A percentile compares a stretch with the other conserved stretches of the same genome.
These are phyloP conservation scores for Phytophthora pluvialis DNA, from an alignment of 352 stramenopile genomes.

Conservation along the genomic window DNA sequence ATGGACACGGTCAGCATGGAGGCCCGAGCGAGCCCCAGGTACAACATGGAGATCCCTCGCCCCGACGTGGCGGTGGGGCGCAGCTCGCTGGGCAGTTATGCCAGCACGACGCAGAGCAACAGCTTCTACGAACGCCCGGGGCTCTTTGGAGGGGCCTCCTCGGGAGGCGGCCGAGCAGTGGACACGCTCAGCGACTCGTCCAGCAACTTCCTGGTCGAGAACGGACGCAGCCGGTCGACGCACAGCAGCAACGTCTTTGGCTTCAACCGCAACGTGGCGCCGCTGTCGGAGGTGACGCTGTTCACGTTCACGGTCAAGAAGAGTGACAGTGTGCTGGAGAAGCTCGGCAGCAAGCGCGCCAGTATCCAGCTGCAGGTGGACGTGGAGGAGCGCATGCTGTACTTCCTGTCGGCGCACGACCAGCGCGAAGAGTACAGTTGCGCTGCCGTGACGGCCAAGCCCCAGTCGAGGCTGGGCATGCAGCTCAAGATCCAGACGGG, in stretches of 20 bases:
- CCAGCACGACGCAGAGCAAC: slow-evolving; percentile 30
- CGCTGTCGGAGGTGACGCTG: slow-evolving; percentile 72
- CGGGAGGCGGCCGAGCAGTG: slow-evolving; percentile 28
- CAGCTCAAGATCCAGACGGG: slow-evolving; percentile 88
- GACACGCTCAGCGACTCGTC: slow-evolving; percentile 40
- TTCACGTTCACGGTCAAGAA: slow-evolving; percentile 91
- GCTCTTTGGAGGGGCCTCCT: slow-evolving; percentile 41
- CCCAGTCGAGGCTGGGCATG: slow-evolving; percentile 79
- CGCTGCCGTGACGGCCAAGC: slow-evolving; percentile 75
- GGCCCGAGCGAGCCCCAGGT: slow-evolving; percentile 37
- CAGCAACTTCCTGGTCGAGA: slow-evolving; percentile 65
- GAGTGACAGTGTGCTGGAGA: slow-evolving; percentile 83
- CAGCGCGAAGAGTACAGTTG: slow-evolving; percentile 83
- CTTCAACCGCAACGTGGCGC: slow-evolving; percentile 54
- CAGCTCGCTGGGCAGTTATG: slow-evolving; percentile 53
- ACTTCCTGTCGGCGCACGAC: slow-evolving; percentile 79
- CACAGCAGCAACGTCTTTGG: slow-evolving; percentile 81
- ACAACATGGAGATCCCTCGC: slow-evolving; percentile 68
- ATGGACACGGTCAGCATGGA: slow-evolving; percentile 8
- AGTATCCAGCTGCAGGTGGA: slow-evolving; percentile 87
- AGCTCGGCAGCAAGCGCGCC: slow-evolving; percentile 80
- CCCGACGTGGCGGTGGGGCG: slow-evolving; percentile 42
- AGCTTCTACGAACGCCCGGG: slow-evolving; percentile 45
- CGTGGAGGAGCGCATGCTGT: slow-evolving; percentile 85
- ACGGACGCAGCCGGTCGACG: slow-evolving; percentile 68